Percentiles rank a stretch among this genome's conserved stretches.
These are phyloP conservation scores for Phytophthora melonis DNA, from an alignment of 352 stramenopile species.

Conservation along the genomic window DNA sequence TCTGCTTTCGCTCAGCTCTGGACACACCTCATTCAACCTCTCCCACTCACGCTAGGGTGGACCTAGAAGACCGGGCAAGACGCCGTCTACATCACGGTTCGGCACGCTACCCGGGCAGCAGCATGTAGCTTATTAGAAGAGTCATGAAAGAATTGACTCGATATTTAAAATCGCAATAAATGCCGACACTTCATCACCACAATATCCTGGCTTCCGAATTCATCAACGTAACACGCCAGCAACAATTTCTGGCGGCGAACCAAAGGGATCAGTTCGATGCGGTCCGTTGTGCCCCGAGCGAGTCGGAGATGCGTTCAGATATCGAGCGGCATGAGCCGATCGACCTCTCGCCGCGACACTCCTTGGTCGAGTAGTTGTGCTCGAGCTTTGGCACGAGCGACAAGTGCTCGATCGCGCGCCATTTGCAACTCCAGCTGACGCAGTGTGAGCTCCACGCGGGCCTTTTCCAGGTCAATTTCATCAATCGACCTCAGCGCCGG, in stretches of 20 bases:
- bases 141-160: slow-evolving; percentile 25
- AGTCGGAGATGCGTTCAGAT: slow-evolving; percentile 25
- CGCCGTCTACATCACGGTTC: background rate
- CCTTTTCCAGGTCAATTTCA: slow-evolving; percentile 45
- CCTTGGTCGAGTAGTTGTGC: slow-evolving; percentile 40
- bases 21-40: slow-evolving; percentile 12
- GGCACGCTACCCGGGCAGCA: slow-evolving; percentile 12
- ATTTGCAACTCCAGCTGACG: slow-evolving; percentile 43
- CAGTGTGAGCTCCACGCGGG: slow-evolving; percentile 41
- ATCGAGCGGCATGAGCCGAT: slow-evolving; percentile 43
- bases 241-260: slow-evolving; percentile 18
- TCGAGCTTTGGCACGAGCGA: slow-evolving; percentile 38
- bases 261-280: slow-evolving; percentile 25
- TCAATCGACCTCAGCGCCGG: slow-evolving; percentile 26
- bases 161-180: slow-evolving; percentile 44
- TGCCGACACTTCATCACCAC: slow-evolving; percentile 36
- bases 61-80: slow-evolving; percentile 22
- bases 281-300: background rate
- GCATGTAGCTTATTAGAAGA: slow-evolving; percentile 42
- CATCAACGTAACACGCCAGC: slow-evolving; percentile 17
- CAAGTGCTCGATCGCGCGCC: slow-evolving; percentile 41
- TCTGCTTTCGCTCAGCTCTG: slow-evolving; percentile 3
- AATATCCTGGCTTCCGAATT: slow-evolving; percentile 20
- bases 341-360: slow-evolving; percentile 35
- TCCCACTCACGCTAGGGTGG: slow-evolving; percentile 27